Evolutionary conservation across 2,329 filamentous ascomycete genomes (phyloP), one percentile per base, ranked within the genome.

Genomic region (Dendrostoma leiphaemia): DNA sequence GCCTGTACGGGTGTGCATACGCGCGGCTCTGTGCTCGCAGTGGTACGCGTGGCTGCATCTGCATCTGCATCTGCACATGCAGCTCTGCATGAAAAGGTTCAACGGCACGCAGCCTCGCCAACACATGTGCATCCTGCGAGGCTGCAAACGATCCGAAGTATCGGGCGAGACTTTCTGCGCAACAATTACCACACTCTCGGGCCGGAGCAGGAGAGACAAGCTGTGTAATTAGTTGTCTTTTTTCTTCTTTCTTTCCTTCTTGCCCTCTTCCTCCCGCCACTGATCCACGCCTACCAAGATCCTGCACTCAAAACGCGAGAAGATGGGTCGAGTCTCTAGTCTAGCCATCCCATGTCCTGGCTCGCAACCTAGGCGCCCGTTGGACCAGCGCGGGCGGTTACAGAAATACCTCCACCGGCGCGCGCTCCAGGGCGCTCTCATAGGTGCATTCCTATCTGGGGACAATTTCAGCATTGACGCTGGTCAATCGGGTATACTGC

Each of bases 311-410:
- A 55, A 48, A 13, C 44, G 23, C 35, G 23, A 37, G 17, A 48
- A 53, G 49, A 52, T 53, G 29, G 32, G 53, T 47, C 53, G 53
- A 56, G 24, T 56, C 53, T 41, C 44, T 56, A 52, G 53, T 38
- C 34, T 13, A 35, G 43, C 44, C 53, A 35, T 52, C 35, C 48
- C 35, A 48, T 48, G 23, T 15, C 32, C 29, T 38, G 24, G 32
- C 17, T 32, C 31, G 48, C 41, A 17, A 29, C 28, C 35, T 57
- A 54, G 31, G 51, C 50, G 54, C 46, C 54, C 13, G 24, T 19
- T 48, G 13, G n/a, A 35, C 4, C 24, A 28, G 17, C 21, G 44
- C 34, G 24, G 50, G 54, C 54, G 54, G 54, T 56, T 56, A 56
- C 47, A 23, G 29, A 6, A n/a, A 13, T 46, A 54, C 41, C 43